Evolutionary conservation across 345 rosid genomes (phyloP).

Genomic region (Eutrema heterophyllum): DNA sequence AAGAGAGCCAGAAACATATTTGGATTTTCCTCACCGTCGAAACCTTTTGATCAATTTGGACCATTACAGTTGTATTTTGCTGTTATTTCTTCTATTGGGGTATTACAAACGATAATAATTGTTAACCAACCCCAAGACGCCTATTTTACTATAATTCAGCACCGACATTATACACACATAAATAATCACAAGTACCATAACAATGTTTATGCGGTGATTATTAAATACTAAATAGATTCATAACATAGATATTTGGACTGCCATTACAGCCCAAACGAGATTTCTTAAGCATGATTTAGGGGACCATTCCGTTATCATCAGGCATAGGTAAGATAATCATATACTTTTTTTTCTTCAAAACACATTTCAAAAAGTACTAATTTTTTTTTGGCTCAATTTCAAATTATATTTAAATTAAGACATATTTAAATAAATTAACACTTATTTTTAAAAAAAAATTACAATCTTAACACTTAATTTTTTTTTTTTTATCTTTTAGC

Average conservation of each 20-base stretch:
- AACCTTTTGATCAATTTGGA: constrained; percentile 13
- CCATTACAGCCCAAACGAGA: constrained; percentile 4
- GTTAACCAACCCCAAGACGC: constrained; percentile 23
- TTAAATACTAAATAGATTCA: background rate
- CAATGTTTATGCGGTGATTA: constrained; percentile 19
- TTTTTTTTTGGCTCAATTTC: background rate
- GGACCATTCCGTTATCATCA: constrained; percentile 14
- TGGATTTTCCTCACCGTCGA: constrained; percentile 18
- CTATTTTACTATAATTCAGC: constrained; percentile 17
- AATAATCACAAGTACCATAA: background rate
- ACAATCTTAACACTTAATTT: no score
- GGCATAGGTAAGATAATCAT: background rate
- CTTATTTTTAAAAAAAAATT: no score
- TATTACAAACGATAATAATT: constrained; percentile 16
- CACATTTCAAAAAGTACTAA: background rate
- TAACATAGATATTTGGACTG: constrained; percentile 14
- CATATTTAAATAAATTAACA: no score
- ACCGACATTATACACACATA: constrained; percentile 22
- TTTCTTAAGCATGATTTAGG: constrained; percentile 11
- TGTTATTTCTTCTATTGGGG: constrained; percentile 6
- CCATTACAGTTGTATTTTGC: constrained; percentile 26
- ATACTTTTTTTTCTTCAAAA: background rate
- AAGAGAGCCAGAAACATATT: background rate
- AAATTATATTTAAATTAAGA: background rate
- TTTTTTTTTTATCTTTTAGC: no score